phyloP scores from a whole-genome alignment of 2,329 filamentous ascomycete genomes.

The Aspergillus costaricaensis region DNA sequence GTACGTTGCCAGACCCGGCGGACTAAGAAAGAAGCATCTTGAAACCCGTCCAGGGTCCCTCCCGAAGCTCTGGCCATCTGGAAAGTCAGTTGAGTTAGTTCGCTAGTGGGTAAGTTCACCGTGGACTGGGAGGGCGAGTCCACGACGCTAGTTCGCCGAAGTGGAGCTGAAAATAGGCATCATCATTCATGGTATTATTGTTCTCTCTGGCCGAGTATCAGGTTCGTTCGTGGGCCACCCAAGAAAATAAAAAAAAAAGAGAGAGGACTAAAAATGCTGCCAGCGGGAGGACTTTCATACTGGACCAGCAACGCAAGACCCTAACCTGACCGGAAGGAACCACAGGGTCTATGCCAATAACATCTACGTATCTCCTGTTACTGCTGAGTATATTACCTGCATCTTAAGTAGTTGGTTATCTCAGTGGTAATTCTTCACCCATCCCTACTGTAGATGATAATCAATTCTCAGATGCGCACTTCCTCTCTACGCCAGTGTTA shows the following conservation, averaged over 20 bases:
- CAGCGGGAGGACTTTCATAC: background rate
- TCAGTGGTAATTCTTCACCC: too few species aligned
- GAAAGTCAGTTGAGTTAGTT: constrained; percentile 14
- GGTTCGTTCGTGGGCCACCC: background rate
- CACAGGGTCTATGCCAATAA: background rate
- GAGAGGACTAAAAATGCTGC: background rate
- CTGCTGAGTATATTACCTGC: background rate
- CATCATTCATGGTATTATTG: constrained; percentile 17
- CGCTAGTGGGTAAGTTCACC: constrained; percentile 12
- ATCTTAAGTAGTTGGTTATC: too few species aligned
- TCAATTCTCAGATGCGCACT: too few species aligned
- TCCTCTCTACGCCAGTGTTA: too few species aligned
- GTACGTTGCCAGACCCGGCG: background rate
- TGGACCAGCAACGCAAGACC: background rate
- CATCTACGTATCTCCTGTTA: background rate
- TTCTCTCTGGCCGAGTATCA: background rate
- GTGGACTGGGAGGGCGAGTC: constrained; percentile 14
- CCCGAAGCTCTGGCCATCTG: constrained; percentile 27
- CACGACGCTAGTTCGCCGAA: constrained; percentile 14
- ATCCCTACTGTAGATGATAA: too few species aligned
- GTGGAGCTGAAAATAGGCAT: constrained; percentile 22
- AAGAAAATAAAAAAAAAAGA: background rate
- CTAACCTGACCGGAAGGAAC: background rate
- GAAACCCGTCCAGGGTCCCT: constrained; percentile 29
- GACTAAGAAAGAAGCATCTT: constrained; percentile 21